A percentile compares a stretch with the other conserved stretches of the same genome.
phyloP scores from a whole-genome alignment of 768 basidiomycete genomes.

The Tephrocybe sp. region DNA sequence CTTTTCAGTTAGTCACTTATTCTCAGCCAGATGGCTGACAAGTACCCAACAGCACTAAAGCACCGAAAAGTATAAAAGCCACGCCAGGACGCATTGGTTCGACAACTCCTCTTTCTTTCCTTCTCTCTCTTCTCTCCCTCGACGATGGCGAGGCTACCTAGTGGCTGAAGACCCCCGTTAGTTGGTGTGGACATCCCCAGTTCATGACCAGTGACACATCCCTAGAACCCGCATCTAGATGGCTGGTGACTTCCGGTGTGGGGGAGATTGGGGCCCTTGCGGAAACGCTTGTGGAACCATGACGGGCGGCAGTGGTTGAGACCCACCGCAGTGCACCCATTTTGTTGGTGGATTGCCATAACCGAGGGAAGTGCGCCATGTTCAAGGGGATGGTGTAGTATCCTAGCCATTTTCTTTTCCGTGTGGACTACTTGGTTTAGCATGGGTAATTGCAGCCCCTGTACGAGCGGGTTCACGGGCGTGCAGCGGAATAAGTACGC shows the following conservation, averaged over 20 bases:
- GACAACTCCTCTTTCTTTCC: background rate
- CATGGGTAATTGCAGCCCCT: background rate
- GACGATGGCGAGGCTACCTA: background rate
- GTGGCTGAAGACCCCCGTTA: slow-evolving; percentile 6
- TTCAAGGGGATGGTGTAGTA: slow-evolving; percentile 1
- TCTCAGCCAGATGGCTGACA: background rate
- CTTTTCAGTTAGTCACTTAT: too few relatives aligned
- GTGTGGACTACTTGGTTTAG: slow-evolving; percentile 5
- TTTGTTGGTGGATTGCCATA: slow-evolving; percentile 4
- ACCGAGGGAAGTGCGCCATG: slow-evolving; percentile 8
- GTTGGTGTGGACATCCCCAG: slow-evolving; percentile 7
- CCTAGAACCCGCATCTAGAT: slow-evolving; percentile 9
- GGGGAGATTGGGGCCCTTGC: slow-evolving; percentile 7
- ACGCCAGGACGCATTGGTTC: background rate
- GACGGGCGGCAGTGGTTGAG: slow-evolving; percentile 13
- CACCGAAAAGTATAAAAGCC: slow-evolving; percentile 3
- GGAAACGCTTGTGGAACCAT: slow-evolving; percentile 5
- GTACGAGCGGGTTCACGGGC: slow-evolving; percentile 11
- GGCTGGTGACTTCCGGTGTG: slow-evolving; percentile 12
- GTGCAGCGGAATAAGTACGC: background rate
- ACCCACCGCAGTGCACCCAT: slow-evolving; percentile 11
- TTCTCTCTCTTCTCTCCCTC: background rate
- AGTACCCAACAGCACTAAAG: background rate
- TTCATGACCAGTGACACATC: slow-evolving; percentile 3
- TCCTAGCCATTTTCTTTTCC: slow-evolving; percentile 4